These are phyloP conservation scores for Marasmius sp. DNA, from an alignment of 1,284 basidiomycete species.

Conservation along the genomic window DNA sequence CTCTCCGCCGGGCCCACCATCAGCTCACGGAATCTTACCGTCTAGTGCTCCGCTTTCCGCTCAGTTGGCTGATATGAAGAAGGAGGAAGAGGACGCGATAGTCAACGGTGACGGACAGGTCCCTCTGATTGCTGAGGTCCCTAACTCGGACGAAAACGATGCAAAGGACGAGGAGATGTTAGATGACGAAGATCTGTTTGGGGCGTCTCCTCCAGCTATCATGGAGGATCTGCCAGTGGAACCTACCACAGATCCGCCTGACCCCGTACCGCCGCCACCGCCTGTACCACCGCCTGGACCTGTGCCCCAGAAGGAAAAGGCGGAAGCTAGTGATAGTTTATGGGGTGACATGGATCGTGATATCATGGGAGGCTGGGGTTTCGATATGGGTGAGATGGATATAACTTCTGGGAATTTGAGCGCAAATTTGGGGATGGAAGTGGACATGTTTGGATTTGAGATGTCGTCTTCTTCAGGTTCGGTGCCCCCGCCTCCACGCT, in stretches of 20 bases:
- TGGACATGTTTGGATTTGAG: conserved; percentile 24
- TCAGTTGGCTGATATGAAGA: background rate
- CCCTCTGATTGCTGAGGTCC: background rate
- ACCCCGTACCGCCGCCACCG: background rate
- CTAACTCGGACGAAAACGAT: background rate
- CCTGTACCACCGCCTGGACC: background rate
- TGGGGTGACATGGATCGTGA: background rate
- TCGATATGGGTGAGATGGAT: conserved; percentile 42
- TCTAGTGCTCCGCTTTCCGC: background rate
- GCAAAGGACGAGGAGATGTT: background rate
- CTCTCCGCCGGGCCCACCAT: conserved; percentile 44
- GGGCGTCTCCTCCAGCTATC: background rate
- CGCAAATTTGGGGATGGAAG: conserved; percentile 36
- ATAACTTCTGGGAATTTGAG: conserved; percentile 45
- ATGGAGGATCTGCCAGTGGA: background rate
- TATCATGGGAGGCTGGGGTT: conserved; percentile 26
- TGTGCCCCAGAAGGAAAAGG: background rate
- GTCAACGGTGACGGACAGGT: too few relatives aligned
- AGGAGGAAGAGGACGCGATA: background rate
- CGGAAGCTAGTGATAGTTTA: background rate
- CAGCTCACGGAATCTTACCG: conserved; percentile 9
- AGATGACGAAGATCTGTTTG: conserved; percentile 1
- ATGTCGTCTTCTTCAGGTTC: conserved; percentile 13
- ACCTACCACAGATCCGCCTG: background rate
- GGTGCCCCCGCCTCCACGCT: background rate